These are phyloP conservation scores for Murraya koenigii DNA, from an alignment of 345 rosid species.

Conservation along the genomic window DNA sequence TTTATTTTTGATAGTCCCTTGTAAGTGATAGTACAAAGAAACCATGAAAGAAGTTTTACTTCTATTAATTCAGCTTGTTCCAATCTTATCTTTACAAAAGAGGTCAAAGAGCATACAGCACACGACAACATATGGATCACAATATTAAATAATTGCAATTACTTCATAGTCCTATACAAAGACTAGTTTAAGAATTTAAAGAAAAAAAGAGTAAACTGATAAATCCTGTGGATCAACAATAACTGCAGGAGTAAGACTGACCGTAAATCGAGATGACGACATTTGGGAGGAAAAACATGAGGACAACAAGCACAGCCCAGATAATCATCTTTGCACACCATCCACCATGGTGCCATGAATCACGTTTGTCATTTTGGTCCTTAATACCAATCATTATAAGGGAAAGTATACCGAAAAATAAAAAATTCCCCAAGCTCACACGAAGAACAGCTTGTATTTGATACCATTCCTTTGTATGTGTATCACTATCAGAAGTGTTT, in stretches of 20 bases:
- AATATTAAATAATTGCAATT: not conserved
- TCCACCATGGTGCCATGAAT: constrained; percentile 95
- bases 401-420: constrained; percentile 68
- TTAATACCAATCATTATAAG: constrained; percentile 91
- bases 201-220: not conserved
- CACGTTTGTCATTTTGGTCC: constrained; percentile 89
- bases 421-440: constrained; percentile 86
- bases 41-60: not conserved
- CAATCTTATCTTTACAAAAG: not conserved
- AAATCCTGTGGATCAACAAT: not conserved
- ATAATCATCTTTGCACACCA: constrained; percentile 86
- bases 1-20: not conserved
- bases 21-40: not conserved
- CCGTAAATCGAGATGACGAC: constrained; percentile 71
- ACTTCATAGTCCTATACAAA: not conserved
- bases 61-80: not conserved
- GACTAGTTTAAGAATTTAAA: not conserved
- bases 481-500: constrained; percentile 50
- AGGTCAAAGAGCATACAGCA: not conserved
- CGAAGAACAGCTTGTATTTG: constrained; percentile 93
- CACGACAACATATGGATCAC: not conserved
- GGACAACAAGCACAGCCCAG: constrained; percentile 78
- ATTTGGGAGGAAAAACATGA: constrained; percentile 90
- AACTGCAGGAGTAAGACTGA: constrained; percentile 27
- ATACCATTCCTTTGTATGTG: constrained; percentile 74